A percentile compares a stretch with the other conserved stretches of the same genome.
Conservation (phyloP, 2,329 filamentous ascomycete genomes). For the Exutisphaerella laricina region DNA sequence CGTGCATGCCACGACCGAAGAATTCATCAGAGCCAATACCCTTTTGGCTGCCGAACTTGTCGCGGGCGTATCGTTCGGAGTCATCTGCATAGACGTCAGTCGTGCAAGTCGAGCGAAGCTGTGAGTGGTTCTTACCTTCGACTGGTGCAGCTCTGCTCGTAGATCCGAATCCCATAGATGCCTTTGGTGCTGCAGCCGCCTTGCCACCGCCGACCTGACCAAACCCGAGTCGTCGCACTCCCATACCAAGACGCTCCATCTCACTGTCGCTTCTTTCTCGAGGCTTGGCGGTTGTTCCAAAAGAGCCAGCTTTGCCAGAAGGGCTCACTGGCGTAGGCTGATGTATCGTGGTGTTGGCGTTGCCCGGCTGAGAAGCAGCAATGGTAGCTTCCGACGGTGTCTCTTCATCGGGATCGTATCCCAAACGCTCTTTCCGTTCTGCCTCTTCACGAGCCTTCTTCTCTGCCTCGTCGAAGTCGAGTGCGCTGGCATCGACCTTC, state of each 20-base stretch:
- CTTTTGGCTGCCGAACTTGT: conserved; percentile 89
- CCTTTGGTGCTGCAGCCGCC: conserved; percentile 44
- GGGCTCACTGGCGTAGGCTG: conserved; percentile 72
- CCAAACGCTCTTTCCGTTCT: conserved; percentile 88
- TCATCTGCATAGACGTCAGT: conserved; percentile 50
- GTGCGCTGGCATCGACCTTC: conserved; percentile 68
- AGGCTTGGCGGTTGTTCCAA: conserved; percentile 52
- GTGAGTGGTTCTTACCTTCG: conserved; percentile 49
- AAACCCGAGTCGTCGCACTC: conserved; percentile 77
- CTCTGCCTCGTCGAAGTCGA: conserved; percentile 97
- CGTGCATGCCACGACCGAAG: conserved; percentile 85
- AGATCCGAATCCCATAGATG: conserved; percentile 72
- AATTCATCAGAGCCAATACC: conserved; percentile 97
- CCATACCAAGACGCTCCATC: conserved; percentile 85
- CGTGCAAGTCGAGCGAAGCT: too few relatives aligned
- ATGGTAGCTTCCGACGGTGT: conserved; percentile 41
- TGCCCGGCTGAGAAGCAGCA: conserved; percentile 41
- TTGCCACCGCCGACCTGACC: conserved; percentile 65
- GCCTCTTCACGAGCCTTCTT: conserved; percentile 96
- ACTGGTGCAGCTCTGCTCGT: conserved; percentile 60
- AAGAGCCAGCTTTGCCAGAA: conserved; percentile 50
- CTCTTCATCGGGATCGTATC: conserved; percentile 90
- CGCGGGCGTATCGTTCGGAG: conserved; percentile 73
- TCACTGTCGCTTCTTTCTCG: conserved; percentile 62
- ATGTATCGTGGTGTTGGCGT: conserved; percentile 53